Conservation (phyloP, 129 eudicot genomes). For the Tagetes erecta region DNA sequence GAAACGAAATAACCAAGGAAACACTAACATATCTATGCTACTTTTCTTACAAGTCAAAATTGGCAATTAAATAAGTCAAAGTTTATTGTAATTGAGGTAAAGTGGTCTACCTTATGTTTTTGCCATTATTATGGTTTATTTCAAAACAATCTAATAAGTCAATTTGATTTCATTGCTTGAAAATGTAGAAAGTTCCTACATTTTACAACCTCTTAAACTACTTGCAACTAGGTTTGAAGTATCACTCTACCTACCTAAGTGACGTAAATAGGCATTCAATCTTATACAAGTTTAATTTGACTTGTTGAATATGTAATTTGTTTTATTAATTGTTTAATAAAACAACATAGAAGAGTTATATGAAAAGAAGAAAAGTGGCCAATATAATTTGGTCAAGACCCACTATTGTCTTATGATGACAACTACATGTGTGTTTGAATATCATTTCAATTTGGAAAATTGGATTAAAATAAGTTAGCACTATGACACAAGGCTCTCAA, state of each 20-base stretch:
- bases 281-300: not conserved
- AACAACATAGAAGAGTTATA: not conserved
- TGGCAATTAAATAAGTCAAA: conserved; percentile 18
- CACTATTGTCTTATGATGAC: conserved; percentile 10
- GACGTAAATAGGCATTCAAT: not conserved
- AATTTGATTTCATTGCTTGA: not conserved
- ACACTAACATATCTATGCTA: not conserved
- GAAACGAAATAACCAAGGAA: not conserved
- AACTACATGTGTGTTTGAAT: conserved; percentile 22
- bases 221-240: no score
- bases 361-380: not conserved
- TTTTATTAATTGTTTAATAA: not conserved
- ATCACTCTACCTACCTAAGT: no score
- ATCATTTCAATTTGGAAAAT: conserved; percentile 18
- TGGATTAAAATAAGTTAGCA: conserved; percentile 17
- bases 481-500: conserved; percentile 22
- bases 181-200: not conserved
- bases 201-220: no score
- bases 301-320: not conserved
- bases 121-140: not conserved
- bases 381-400: conserved; percentile 5
- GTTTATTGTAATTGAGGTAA: no score
- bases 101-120: not conserved
- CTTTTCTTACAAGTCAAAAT: conserved; percentile 23
- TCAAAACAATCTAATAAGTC: not conserved